Evolutionary conservation across 306 rosid species (phyloP).

Genomic region (Alnus rubra): DNA sequence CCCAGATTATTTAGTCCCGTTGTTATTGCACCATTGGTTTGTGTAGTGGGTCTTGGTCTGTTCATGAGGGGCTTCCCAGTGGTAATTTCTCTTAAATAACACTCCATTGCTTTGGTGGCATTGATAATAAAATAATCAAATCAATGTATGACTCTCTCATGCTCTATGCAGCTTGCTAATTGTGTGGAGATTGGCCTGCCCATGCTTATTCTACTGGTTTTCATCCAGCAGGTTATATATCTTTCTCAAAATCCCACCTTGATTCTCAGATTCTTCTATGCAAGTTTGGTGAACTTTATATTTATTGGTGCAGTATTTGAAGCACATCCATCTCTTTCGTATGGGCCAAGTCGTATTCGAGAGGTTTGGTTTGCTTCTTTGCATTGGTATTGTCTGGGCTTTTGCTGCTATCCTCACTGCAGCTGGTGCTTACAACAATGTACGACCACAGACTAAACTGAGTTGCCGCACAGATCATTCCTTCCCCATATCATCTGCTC

Average conservation of each 20-base stretch:
- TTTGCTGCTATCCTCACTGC: conserved; percentile 63
- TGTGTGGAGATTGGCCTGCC: conserved; percentile 89
- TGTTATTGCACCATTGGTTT: conserved; percentile 66
- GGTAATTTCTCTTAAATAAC: conserved; percentile 46
- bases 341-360: conserved; percentile 28
- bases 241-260: conserved; percentile 3
- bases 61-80: conserved; percentile 80
- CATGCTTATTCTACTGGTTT: conserved; percentile 75
- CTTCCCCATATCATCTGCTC: conserved; percentile 48
- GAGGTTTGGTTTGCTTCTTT: conserved; percentile 54
- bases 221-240: conserved; percentile 70
- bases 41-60: conserved; percentile 81
- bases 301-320: conserved; percentile 42
- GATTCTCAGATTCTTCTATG: neutral
- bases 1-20: conserved; percentile 79
- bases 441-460: conserved; percentile 36
- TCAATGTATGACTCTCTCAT: conserved; percentile 26
- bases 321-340: conserved; percentile 19
- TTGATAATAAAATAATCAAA: conserved; percentile 3
- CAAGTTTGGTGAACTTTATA: neutral
- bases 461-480: conserved; percentile 63
- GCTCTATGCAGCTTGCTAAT: conserved; percentile 64
- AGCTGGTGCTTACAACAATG: conserved; percentile 60
- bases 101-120: conserved; percentile 14
- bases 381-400: conserved; percentile 52